Conservation (phyloP, 441 rosid genomes). For the Geranium incanum region DNA sequence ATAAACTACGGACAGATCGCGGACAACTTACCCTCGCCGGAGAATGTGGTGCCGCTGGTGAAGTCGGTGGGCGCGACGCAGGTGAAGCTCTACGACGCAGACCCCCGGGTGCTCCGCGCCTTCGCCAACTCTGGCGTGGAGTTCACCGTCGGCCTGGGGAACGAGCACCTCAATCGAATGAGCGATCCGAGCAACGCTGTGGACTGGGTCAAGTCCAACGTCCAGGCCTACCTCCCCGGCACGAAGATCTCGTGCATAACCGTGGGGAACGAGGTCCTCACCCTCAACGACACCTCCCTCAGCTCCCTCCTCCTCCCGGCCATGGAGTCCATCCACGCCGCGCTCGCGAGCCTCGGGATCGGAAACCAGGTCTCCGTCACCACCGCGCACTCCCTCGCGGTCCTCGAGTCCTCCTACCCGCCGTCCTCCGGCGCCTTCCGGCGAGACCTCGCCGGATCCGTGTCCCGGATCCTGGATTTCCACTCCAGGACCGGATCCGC, state of each 20-base stretch:
- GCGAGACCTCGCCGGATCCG: conserved; percentile 40
- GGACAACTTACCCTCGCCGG: conserved; percentile 69
- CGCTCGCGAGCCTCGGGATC: conserved; percentile 50
- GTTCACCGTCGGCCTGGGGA: conserved; percentile 73
- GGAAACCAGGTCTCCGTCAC: conserved; percentile 64
- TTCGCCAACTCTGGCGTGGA: conserved; percentile 69
- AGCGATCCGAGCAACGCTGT: conserved; percentile 47
- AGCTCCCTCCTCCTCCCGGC: conserved; percentile 56
- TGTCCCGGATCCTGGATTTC: conserved; percentile 55
- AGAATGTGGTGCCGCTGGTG: conserved; percentile 54
- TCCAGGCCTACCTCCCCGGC: conserved; percentile 58
- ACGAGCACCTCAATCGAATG: conserved; percentile 58
- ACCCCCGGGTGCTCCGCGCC: conserved; percentile 66
- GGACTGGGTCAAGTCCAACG: conserved; percentile 63
- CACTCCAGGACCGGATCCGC: conserved; percentile 63
- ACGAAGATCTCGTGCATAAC: conserved; percentile 72
- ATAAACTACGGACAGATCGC: conserved; percentile 92
- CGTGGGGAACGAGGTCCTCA: conserved; percentile 75
- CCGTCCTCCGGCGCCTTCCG: conserved; percentile 82
- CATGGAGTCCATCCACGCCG: conserved; percentile 67
- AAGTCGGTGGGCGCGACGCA: conserved; percentile 74
- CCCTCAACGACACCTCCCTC: conserved; percentile 62
- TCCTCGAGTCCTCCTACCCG: conserved; percentile 69
- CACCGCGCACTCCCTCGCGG: conserved; percentile 76
- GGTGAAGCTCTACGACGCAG: conserved; percentile 90